Conservation (phyloP, 176 grass and related monocot genomes). For the Paspalum vaginatum region DNA sequence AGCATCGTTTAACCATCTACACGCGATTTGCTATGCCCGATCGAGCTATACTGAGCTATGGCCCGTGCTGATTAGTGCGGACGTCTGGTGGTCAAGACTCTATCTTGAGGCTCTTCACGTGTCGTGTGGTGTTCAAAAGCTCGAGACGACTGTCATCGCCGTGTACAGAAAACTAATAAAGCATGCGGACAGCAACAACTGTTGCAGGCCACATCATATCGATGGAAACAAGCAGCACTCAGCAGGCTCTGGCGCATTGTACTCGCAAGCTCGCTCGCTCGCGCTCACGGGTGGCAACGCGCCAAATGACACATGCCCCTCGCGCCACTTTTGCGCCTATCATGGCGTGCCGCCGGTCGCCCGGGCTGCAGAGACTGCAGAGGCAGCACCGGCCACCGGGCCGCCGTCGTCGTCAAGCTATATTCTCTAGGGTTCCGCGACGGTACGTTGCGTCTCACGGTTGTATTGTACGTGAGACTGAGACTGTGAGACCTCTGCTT, state of each 20-base stretch:
- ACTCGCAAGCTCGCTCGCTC: background rate
- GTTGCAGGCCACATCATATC: background rate
- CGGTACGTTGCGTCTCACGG: no score
- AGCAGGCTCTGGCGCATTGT: background rate
- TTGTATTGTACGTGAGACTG: no score
- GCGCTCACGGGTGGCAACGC: constrained; percentile 39
- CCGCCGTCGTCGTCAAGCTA: constrained; percentile 34
- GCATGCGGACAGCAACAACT: background rate
- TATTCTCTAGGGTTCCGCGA: constrained; percentile 41
- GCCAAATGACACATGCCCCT: constrained; percentile 41
- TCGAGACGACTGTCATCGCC: background rate
- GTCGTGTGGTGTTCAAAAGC: background rate
- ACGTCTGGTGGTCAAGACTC: background rate
- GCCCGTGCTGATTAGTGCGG: background rate
- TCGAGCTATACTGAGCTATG: no score
- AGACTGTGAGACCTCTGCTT: no score
- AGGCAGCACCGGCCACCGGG: background rate
- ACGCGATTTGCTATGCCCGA: background rate
- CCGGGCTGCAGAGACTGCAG: background rate
- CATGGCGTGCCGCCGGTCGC: background rate
- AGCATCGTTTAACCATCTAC: background rate
- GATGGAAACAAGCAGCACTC: background rate
- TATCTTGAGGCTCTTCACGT: background rate
- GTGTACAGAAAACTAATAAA: background rate
- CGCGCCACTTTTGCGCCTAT: constrained; percentile 44